Evolutionary conservation across 2,329 filamentous ascomycete species (phyloP), one percentile per base, ranked within the genome.

Genomic region (Leptographium flavum): DNA sequence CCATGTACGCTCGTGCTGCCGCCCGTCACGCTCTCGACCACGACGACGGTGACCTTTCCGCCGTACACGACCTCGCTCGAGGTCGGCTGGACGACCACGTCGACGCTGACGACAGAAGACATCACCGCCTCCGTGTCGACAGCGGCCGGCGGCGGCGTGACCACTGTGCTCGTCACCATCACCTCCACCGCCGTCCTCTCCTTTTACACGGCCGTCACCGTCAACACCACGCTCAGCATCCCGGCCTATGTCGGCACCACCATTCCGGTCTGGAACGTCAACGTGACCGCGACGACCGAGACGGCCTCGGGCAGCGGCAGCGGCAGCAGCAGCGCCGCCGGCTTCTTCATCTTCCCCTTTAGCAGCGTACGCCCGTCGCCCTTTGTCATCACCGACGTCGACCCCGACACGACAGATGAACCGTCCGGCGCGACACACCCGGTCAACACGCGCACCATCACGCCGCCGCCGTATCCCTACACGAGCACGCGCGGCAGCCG

Each of bases 1-100:
- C 45, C 45, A 15, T 44, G 45, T 37, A 44, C 45, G 19, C 22
- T 44, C 10, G 41, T 47, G 15, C 25, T 47, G 32, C 45, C 45
- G 41, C 45, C 41, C 5, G 27, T 17, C 14, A 39, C 36, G 21
- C 30, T 44, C 21, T 22, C 45, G 6, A 35, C 27, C 3, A 25
- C 8, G 9, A 47, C 40, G 19, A 39, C 45, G 19, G 39, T 47
- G n/a, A 27, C 25, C 2, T 13, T 21, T 4, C 33, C 35, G 14
- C 39, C 40, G 19, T 19, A 39, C 14, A 43, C 40, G 3, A 19
- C n/a, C 6, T 30, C 45, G 13, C 7, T 36, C 5, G n/a, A 22
- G 25, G 37, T 28, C 15, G 14, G 25, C 23, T 37, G 39, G 25
- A 21, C 32, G 39, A 33, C 37, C 3, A 36, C 22, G 21, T 23